Base-by-base conservation (phyloP, 345 rosid species). In the Eucalyptus shirleyi region DNA sequence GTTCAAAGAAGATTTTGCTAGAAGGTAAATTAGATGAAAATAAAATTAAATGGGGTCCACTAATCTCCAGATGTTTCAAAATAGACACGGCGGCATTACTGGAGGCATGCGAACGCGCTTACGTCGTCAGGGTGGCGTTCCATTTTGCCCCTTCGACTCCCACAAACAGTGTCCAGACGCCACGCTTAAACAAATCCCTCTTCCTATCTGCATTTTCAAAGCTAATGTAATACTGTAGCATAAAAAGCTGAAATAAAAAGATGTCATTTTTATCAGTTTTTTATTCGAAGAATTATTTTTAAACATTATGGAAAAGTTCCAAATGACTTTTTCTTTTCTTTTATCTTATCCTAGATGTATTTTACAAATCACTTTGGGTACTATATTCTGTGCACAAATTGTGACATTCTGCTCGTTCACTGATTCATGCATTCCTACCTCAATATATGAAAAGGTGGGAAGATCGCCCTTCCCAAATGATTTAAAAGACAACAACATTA, bases 331-430 rank as follows among this genome's bases (percentile, higher is more conserved):
- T 53, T 53, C 1, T 53, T 0, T 53, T 53, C 59, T 19, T 53
- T 53, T 53, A 53, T 53, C 59, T 53, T 53, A 53, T 53, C 24
- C 1, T 3, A 8, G 8, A 2, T 19, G 23, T 51, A 6, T 17
- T 51, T 51, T 1, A 51, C 2, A 17, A 51, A 17, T 51, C 55
- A 51, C 55, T 51, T 17, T 51, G 55, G 3, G 9, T 51, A 51
- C 21, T 51, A 51, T 51, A 18, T 18, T 51, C 2, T 1, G 9
- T 18, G 59, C 1, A 0, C 5, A 53, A 53, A 53, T 53, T 53
- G 11, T 53, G 59, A 53, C 2, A 53, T 21, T 53, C 0, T 19
- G 24, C 10, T 53, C 5, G 0, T 1, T 3, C 56, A 8, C 10
- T 53, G 0, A 1, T 53, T 19, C 5, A 53, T 0, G 26, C 26